phyloP scores from a whole-genome alignment of 2,329 filamentous ascomycete genomes.

The Dactylellina parvicollis region DNA sequence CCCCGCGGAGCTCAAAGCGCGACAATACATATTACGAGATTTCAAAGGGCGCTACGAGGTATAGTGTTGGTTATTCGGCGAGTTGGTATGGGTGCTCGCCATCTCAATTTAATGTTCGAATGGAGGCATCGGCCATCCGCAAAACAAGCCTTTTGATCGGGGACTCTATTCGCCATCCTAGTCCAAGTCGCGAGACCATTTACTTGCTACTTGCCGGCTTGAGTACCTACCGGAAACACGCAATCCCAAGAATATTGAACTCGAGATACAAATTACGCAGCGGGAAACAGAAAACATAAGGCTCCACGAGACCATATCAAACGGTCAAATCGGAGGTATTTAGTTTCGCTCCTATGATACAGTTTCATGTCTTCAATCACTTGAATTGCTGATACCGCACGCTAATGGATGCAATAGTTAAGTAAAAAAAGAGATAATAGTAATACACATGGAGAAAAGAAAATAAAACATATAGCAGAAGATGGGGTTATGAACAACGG shows the following conservation, averaged over 20 bases:
- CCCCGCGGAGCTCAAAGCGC: too few relatives aligned
- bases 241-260: too few relatives aligned
- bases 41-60: too few relatives aligned
- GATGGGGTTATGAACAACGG: slow-evolving; percentile 9
- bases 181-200: too few relatives aligned
- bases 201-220: too few relatives aligned
- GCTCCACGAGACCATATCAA: slow-evolving; percentile 2
- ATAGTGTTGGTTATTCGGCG: too few relatives aligned
- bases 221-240: too few relatives aligned
- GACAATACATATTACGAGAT: too few relatives aligned
- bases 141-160: background rate
- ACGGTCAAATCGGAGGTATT: background rate
- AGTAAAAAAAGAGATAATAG: slow-evolving; percentile 36
- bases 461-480: slow-evolving; percentile 21
- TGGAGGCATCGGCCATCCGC: background rate
- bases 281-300: background rate
- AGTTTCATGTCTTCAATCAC: slow-evolving; percentile 48
- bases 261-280: too few relatives aligned
- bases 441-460: slow-evolving; percentile 41
- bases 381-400: slow-evolving; percentile 46
- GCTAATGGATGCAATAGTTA: slow-evolving; percentile 41
- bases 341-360: slow-evolving; percentile 36
- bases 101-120: background rate
- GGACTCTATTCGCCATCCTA: background rate
- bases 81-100: too few relatives aligned